Conservation (phyloP, 257 asterid genomes). For the Jacaranda copaia region DNA sequence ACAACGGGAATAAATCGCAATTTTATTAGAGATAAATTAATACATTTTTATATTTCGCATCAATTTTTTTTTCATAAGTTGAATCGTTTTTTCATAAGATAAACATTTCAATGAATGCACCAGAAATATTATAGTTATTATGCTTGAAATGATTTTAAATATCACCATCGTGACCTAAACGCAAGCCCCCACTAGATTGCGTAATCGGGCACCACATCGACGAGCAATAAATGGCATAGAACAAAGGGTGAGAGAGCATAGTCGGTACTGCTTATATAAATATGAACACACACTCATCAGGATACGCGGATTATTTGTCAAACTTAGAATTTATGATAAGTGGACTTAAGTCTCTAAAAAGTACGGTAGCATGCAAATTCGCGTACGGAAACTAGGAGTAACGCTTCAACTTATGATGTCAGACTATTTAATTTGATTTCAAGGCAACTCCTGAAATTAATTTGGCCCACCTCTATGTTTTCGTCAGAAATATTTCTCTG, state of each 20-base stretch:
- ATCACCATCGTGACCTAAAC: neutral
- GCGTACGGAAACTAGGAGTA: conserved; percentile 37
- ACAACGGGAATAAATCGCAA: no score
- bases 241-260: conserved; percentile 7
- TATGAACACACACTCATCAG: neutral
- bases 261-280: conserved; percentile 24
- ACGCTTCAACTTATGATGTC: conserved; percentile 21
- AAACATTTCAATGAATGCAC: no score
- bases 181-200: conserved; percentile 13
- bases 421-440: neutral
- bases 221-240: conserved; percentile 32
- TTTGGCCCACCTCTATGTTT: neutral
- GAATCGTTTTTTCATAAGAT: no score
- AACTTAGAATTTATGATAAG: conserved; percentile 52
- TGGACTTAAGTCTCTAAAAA: conserved; percentile 43
- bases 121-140: no score
- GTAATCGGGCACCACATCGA: conserved; percentile 21
- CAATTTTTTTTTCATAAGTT: no score
- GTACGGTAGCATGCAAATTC: conserved; percentile 43
- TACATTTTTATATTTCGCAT: no score
- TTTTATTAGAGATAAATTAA: no score
- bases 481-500: neutral
- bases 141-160: no score
- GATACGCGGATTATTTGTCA: conserved; percentile 27
- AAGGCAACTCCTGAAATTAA: neutral